A percentile compares a stretch with the other conserved stretches of the same genome.
Conservation (phyloP, 108 stramenopile species). For the Nitzschia sp. region DNA sequence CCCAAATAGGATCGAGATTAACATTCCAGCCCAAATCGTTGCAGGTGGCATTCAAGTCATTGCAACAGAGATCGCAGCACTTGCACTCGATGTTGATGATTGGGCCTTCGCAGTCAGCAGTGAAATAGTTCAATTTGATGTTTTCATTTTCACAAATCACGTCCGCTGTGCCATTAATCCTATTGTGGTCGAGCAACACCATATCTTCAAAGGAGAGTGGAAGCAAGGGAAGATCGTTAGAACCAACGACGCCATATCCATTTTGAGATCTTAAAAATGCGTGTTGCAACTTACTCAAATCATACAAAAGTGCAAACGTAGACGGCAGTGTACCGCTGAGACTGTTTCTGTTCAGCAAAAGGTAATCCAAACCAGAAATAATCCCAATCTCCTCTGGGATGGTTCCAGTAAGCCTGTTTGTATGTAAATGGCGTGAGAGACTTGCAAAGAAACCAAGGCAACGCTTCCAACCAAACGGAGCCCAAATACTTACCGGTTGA, state of each 20-base stretch:
- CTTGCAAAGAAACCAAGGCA: slow-evolving; percentile 7
- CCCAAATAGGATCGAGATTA: slow-evolving; percentile 42
- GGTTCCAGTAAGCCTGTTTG: slow-evolving; percentile 3
- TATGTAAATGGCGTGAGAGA: too few species aligned
- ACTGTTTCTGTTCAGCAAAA: slow-evolving; percentile 33
- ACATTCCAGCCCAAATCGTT: slow-evolving; percentile 30
- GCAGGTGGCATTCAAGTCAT: slow-evolving; percentile 28
- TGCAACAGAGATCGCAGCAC: slow-evolving; percentile 34
- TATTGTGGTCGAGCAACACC: slow-evolving; percentile 31
- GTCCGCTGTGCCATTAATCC: slow-evolving; percentile 24
- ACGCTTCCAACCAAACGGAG: neutral
- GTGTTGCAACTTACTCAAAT: slow-evolving; percentile 17
- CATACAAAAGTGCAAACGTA: slow-evolving; percentile 14
- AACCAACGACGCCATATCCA: neutral
- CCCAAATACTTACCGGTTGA: slow-evolving; percentile 12
- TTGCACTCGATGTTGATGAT: slow-evolving; percentile 23
- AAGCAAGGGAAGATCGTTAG: neutral
- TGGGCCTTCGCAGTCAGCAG: slow-evolving; percentile 18
- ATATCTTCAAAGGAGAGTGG: slow-evolving; percentile 24
- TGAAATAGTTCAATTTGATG: slow-evolving; percentile 9
- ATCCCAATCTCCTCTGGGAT: slow-evolving; percentile 19
- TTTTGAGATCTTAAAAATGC: neutral
- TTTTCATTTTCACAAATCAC: slow-evolving; percentile 16
- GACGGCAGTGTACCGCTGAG: slow-evolving; percentile 27
- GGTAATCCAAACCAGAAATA: slow-evolving; percentile 15